A percentile compares a stretch with the other conserved stretches of the same genome.
phyloP scores from a whole-genome alignment of 192 early-diverging fungal species.

The Umbelopsis ramanniana region DNA sequence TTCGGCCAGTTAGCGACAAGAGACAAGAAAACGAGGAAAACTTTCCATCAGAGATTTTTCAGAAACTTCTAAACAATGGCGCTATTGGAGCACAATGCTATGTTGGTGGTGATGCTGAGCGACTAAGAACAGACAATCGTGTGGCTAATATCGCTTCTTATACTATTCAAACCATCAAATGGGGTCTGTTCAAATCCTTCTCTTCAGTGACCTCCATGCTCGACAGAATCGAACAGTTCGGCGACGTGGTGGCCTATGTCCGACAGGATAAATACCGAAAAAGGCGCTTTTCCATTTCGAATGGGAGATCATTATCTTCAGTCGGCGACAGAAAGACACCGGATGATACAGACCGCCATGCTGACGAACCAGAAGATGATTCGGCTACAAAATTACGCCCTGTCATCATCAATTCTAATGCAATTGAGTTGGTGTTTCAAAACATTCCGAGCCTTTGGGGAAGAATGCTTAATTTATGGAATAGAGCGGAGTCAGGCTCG shows the following conservation, averaged over 20 bases:
- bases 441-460: slow-evolving; percentile 30
- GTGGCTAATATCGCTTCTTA: slow-evolving; percentile 26
- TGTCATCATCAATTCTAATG: not conserved
- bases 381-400: not conserved
- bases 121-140: slow-evolving; percentile 14
- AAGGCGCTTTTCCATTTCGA: not conserved
- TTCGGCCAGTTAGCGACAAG: not conserved
- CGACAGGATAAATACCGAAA: not conserved
- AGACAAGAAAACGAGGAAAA: not conserved
- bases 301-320: not conserved
- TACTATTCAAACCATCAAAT: slow-evolving; percentile 22
- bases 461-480: slow-evolving; percentile 23
- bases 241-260: not conserved
- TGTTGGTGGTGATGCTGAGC: slow-evolving; percentile 26
- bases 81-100: slow-evolving; percentile 28
- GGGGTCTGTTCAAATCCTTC: slow-evolving; percentile 19
- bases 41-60: not conserved
- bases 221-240: slow-evolving; percentile 18
- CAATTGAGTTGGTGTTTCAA: slow-evolving; percentile 25
- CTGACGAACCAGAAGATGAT: not conserved
- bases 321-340: not conserved
- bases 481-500: slow-evolving; percentile 5
- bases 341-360: not conserved
- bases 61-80: slow-evolving; percentile 20
- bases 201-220: slow-evolving; percentile 9